Evolutionary conservation across 192 early-diverging fungal species (phyloP), one percentile per base, ranked within the genome.

Genomic region (Cladochytrium replicatum): DNA sequence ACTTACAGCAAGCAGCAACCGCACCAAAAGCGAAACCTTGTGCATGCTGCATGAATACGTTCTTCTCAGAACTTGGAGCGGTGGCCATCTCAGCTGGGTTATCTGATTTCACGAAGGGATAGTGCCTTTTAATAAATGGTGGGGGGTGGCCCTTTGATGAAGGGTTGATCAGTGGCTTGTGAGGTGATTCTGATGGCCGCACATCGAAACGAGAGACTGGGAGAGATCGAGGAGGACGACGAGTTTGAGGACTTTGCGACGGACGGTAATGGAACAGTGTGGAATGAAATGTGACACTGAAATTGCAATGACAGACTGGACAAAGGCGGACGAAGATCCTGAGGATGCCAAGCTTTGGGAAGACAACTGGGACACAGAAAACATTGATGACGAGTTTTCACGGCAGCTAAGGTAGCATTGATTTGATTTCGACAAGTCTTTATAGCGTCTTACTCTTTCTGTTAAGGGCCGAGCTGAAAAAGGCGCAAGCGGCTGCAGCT

Each of bases 201-300:
- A n/a, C n/a, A n/a, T n/a, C n/a, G n/a, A n/a, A n/a, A n/a, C n/a
- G n/a, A n/a, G n/a, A n/a, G n/a, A n/a, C n/a, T n/a, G n/a, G n/a
- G n/a, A n/a, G n/a, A n/a, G n/a, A n/a, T 91, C 32, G 85, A 88
- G 56, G 88, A 91, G 46, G 90, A 93, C 71, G 90, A 93, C 55
- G 90, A 93, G 54, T 93, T 93, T 69, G 88, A 93, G 59, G 90
- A 93, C 61, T 93, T 93, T 69, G 69, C 72, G 40, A 74, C 71
- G 23, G 87, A 93, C 72, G 81, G 88, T 88, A 70, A 38, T 50
- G 26, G 9, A 17, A 6, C 11, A 39, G 23, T 25, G n/a, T 11
- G 37, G 30, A 25, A 25, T n/a, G 6, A n/a, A 11, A 6, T 43
- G 38, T 8, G 19, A 9, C 13, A 52, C 21, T 38, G 5, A 43